Evolutionary conservation across 202 grass and related monocot species (phyloP).

Genomic region (Setaria viridis): DNA sequence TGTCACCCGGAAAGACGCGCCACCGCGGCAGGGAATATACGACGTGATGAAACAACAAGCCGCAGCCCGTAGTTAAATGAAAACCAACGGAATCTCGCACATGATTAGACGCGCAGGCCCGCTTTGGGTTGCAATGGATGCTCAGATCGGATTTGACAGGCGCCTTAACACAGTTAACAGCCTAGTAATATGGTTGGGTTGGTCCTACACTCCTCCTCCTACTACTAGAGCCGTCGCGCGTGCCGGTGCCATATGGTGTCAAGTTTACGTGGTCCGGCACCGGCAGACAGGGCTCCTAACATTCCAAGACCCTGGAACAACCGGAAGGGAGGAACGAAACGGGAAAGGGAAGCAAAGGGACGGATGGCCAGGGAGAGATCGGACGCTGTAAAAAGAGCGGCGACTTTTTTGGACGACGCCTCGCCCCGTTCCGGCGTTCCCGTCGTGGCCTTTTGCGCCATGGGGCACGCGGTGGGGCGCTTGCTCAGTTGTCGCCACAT

Average conservation of each 20-base stretch:
- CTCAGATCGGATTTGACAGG: neutral
- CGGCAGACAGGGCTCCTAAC: too few species aligned
- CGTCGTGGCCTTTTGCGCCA: neutral
- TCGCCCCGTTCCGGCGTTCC: too few species aligned
- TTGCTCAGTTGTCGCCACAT: slow-evolving; percentile 11
- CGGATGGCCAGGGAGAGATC: neutral
- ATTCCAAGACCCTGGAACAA: neutral
- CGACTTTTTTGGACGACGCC: slow-evolving; percentile 43
- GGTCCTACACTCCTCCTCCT: too few species aligned
- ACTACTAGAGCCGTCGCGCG: too few species aligned
- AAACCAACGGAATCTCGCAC: slow-evolving; percentile 36
- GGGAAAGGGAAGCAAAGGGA: neutral
- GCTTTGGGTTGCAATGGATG: neutral
- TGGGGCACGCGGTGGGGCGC: slow-evolving; percentile 1
- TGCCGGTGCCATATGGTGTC: neutral
- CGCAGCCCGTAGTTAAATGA: neutral
- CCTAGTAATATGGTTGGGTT: too few species aligned
- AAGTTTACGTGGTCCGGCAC: neutral
- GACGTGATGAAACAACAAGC: neutral
- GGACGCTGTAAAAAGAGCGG: slow-evolving; percentile 21
- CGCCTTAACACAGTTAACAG: neutral
- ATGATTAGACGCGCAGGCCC: slow-evolving; percentile 29
- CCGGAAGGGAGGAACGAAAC: neutral
- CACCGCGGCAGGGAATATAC: slow-evolving; percentile 4
- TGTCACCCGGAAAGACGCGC: slow-evolving; percentile 54